A percentile compares a stretch with the other conserved stretches of the same genome.
phyloP scores from a whole-genome alignment of 768 basidiomycete species.

The Clitopilus passeckerianus region DNA sequence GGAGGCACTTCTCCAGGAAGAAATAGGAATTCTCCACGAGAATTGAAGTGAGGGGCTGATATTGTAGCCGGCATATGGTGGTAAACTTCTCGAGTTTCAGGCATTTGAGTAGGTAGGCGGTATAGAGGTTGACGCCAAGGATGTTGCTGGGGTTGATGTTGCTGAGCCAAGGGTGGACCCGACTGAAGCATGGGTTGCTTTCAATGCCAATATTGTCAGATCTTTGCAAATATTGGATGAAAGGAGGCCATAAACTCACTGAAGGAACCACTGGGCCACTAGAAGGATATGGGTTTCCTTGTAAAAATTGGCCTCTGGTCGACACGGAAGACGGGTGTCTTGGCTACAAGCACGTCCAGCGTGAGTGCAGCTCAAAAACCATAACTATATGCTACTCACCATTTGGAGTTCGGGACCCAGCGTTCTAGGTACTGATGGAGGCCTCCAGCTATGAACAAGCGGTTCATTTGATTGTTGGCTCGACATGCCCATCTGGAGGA shows the following conservation, averaged over 20 bases:
- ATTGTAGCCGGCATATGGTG: background rate
- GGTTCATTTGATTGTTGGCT: background rate
- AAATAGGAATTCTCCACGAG: slow-evolving; percentile 9
- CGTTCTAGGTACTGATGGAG: background rate
- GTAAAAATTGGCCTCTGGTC: background rate
- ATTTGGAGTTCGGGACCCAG: background rate
- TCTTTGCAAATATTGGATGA: background rate
- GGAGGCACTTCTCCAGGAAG: background rate
- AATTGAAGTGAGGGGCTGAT: slow-evolving; percentile 12
- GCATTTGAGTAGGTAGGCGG: background rate
- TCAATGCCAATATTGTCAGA: background rate
- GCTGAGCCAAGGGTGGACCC: background rate
- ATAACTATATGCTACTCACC: background rate
- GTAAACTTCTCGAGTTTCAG: background rate
- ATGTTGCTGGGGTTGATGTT: background rate
- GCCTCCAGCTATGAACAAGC: background rate
- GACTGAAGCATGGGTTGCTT: background rate
- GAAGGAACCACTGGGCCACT: background rate
- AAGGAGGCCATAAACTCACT: background rate
- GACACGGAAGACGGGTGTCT: background rate
- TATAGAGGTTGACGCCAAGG: background rate
- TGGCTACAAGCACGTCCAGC: background rate
- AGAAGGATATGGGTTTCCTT: background rate
- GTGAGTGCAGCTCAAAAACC: background rate
- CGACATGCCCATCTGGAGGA: background rate